A percentile compares a stretch with the other conserved stretches of the same genome.
Evolutionary conservation across 768 basidiomycete genomes (phyloP).

Genomic region (Boletales sp.): DNA sequence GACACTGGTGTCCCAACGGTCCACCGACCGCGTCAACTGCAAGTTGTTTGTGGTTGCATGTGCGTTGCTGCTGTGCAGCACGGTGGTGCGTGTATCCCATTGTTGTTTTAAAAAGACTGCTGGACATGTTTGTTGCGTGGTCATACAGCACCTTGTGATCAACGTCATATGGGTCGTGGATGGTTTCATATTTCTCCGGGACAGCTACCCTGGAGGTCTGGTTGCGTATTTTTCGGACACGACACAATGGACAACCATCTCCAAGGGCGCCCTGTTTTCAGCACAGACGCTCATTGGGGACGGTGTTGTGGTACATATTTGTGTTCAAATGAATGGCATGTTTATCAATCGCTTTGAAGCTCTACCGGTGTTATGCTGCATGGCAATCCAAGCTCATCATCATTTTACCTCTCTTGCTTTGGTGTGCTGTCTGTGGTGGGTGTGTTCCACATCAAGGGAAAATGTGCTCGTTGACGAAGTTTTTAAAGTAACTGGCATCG

Average conservation of each 20-base stretch:
- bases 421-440: conserved; percentile 23
- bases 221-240: conserved; percentile 18
- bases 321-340: not conserved
- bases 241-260: conserved; percentile 22
- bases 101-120: not conserved
- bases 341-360: not conserved
- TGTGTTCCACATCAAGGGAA: not conserved
- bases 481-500: conserved; percentile 11
- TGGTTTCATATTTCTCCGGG: conserved; percentile 20
- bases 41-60: conserved; percentile 16
- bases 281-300: conserved; percentile 23
- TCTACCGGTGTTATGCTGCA: conserved; percentile 22
- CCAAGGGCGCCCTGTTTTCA: conserved; percentile 14
- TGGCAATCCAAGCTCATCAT: conserved; percentile 24
- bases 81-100: conserved; percentile 10
- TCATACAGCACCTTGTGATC: conserved; percentile 13
- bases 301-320: conserved; percentile 18
- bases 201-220: conserved; percentile 19
- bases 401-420: conserved; percentile 21
- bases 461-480: not conserved
- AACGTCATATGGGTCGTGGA: conserved; percentile 13
- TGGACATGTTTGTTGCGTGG: too few species aligned
- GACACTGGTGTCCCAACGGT: conserved; percentile 9
- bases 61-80: conserved; percentile 22
- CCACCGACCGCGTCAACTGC: conserved; percentile 5